A percentile compares a stretch with the other conserved stretches of the same genome.
These are phyloP conservation scores for Trichomonascus vanleenenianus DNA, from an alignment of 805 yeast genomes.

Conservation along the genomic window DNA sequence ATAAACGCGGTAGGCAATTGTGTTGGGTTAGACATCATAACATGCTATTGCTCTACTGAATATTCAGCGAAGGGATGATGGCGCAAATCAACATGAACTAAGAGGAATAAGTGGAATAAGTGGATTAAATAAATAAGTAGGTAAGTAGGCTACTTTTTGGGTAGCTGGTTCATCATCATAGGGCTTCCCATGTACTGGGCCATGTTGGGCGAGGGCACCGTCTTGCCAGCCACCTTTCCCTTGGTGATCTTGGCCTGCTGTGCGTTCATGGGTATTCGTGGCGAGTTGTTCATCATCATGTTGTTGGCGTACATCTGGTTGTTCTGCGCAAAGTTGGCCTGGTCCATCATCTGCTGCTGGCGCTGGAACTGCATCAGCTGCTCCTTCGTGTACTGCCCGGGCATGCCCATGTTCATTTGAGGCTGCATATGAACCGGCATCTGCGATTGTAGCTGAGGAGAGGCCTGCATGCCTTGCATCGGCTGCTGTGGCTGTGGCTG, in stretches of 20 bases:
- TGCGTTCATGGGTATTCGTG: not conserved
- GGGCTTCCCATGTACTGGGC: no score
- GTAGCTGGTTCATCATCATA: no score
- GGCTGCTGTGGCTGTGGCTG: constrained; percentile 27
- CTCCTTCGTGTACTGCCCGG: constrained; percentile 1
- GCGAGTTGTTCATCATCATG: not conserved
- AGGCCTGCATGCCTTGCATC: constrained; percentile 6
- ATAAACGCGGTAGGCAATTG: no score
- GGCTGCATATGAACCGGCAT: constrained; percentile 2
- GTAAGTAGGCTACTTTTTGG: no score
- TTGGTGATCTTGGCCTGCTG: constrained; percentile 1
- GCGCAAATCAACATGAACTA: no score
- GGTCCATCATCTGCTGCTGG: constrained; percentile 3
- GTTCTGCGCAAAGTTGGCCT: not conserved
- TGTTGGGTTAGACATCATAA: no score
- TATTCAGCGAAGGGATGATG: no score
- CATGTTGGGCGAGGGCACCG: no score
- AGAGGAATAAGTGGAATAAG: no score
- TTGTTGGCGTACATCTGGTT: not conserved
- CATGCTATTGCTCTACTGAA: no score
- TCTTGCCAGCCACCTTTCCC: not conserved
- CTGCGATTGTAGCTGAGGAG: not conserved
- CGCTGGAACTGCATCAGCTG: constrained; percentile 5
- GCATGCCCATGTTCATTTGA: not conserved
- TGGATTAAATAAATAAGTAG: no score